Conservation (phyloP, 345 rosid genomes). For the Salix suchowensis region DNA sequence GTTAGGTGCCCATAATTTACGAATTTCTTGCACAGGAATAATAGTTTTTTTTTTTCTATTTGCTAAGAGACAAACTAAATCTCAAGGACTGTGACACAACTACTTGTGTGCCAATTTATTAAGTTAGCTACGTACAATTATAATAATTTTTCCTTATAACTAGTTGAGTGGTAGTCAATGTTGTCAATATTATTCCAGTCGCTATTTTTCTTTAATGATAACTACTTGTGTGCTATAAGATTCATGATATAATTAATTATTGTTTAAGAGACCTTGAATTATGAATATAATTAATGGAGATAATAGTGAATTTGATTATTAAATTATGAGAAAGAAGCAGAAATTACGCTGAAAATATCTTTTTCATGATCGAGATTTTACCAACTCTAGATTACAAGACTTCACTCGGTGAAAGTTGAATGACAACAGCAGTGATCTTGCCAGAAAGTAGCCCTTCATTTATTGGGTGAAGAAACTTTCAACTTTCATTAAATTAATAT, state of each 20-base stretch:
- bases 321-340: not conserved
- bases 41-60: not conserved
- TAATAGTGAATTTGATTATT: not conserved
- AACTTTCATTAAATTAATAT: not conserved
- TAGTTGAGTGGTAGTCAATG: not conserved
- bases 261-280: not conserved
- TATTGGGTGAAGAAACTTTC: not conserved
- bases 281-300: not conserved
- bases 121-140: not conserved
- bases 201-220: not conserved
- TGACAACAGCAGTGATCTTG: not conserved
- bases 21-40: not conserved
- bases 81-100: not conserved
- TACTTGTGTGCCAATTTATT: not conserved
- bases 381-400: not conserved
- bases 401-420: not conserved
- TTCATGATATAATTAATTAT: not conserved
- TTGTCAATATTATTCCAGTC: too few species aligned
- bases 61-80: not conserved
- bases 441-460: not conserved
- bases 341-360: not conserved
- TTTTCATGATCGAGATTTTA: not conserved
- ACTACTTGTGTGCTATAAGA: not conserved
- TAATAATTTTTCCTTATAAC: not conserved
- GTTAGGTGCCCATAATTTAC: not conserved